phyloP scores from a whole-genome alignment of 2,329 filamentous ascomycete genomes.

The Sporothrix protearum region DNA sequence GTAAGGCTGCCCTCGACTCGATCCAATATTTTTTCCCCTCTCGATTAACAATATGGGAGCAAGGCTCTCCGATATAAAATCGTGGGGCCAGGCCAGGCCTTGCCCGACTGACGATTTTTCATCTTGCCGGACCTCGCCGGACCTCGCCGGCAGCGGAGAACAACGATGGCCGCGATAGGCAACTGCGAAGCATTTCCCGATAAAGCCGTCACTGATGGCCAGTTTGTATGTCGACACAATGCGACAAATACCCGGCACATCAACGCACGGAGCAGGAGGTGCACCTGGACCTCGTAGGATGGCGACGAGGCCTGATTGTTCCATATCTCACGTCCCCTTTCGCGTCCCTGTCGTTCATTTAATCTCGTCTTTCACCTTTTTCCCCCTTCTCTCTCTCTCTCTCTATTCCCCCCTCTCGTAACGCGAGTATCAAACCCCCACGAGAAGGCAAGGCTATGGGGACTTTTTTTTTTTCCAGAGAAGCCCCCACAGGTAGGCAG shows the following conservation, averaged over 20 bases:
- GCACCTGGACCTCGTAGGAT: neutral
- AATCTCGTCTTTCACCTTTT: neutral
- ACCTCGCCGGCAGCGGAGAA: constrained; percentile 7
- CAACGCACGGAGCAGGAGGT: constrained; percentile 2
- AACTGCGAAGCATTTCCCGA: neutral
- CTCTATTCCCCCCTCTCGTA: no score
- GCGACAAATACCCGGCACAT: neutral
- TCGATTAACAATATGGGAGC: neutral
- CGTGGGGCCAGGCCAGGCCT: neutral
- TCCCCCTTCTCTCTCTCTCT: no score
- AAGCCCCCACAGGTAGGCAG: neutral
- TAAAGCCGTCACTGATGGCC: neutral
- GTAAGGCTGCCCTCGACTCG: neutral
- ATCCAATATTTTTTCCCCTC: neutral
- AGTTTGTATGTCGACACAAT: neutral
- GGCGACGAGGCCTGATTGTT: neutral
- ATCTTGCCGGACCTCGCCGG: neutral
- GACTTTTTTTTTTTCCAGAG: neutral
- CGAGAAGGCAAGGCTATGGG: neutral
- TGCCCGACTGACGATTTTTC: neutral
- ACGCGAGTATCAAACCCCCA: neutral
- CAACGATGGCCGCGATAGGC: constrained; percentile 7
- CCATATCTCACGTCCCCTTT: neutral
- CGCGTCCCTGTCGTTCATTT: neutral
- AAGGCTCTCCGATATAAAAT: neutral